Evolutionary conservation across 2,329 filamentous ascomycete genomes (phyloP).

Genomic region (Fusarium sp.): DNA sequence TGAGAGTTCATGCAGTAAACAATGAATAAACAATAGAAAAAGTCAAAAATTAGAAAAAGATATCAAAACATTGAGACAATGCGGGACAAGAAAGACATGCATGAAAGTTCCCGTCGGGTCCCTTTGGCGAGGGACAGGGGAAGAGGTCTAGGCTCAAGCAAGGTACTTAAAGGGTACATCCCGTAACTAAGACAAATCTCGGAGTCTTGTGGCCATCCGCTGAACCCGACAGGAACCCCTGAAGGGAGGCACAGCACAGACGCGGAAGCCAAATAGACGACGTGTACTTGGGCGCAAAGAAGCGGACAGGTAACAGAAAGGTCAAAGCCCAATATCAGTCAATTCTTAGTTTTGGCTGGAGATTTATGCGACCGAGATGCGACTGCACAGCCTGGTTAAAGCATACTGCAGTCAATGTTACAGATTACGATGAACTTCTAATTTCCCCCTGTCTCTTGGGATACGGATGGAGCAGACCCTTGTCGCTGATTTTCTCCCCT

Average conservation of each 20-base stretch:
- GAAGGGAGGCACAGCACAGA: slow-evolving; percentile 36
- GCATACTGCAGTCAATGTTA: slow-evolving; percentile 12
- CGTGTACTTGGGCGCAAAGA: slow-evolving; percentile 16
- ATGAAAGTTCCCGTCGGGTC: slow-evolving; percentile 34
- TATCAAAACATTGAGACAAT: slow-evolving; percentile 17
- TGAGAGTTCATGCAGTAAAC: not conserved
- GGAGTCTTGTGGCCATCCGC: slow-evolving; percentile 27
- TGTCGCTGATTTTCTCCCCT: slow-evolving; percentile 36
- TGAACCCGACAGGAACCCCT: slow-evolving; percentile 39
- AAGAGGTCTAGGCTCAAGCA: slow-evolving; percentile 16
- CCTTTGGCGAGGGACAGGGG: slow-evolving; percentile 16
- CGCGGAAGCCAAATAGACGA: not conserved
- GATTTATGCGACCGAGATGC: slow-evolving; percentile 13
- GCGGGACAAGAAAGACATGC: slow-evolving; percentile 28
- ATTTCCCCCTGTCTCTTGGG: slow-evolving; percentile 35
- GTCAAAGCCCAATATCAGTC: slow-evolving; percentile 4
- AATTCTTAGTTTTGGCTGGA: not conserved
- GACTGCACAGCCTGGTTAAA: not conserved
- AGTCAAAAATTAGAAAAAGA: not conserved
- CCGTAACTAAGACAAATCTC: slow-evolving; percentile 19
- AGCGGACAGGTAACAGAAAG: slow-evolving; percentile 7
- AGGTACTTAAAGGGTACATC: slow-evolving; percentile 36
- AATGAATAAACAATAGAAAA: slow-evolving; percentile 3
- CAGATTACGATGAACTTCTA: slow-evolving; percentile 37
- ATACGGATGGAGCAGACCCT: slow-evolving; percentile 11